These are phyloP conservation scores for Trametes sp. DNA, from an alignment of 1,284 basidiomycete species.

Conservation along the genomic window DNA sequence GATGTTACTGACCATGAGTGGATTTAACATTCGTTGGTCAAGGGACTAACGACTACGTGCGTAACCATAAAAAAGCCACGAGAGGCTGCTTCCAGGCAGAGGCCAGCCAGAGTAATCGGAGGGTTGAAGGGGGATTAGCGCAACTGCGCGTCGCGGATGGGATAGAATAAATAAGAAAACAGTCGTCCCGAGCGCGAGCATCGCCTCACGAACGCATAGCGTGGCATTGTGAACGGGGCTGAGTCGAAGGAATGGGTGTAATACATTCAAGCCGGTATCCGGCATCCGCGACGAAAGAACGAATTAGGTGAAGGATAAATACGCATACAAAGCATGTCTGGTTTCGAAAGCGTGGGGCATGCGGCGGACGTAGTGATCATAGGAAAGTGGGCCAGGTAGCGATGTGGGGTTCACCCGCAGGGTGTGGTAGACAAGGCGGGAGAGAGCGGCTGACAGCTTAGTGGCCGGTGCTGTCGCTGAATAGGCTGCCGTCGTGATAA, in stretches of 20 bases:
- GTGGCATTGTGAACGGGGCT: neutral
- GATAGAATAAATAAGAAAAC: constrained; percentile 24
- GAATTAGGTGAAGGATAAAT: constrained; percentile 22
- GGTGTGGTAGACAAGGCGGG: neutral
- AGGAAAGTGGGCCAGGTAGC: neutral
- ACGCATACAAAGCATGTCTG: constrained; percentile 28
- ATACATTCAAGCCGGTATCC: constrained; percentile 14
- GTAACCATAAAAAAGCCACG: neutral
- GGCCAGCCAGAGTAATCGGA: neutral
- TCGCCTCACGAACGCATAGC: too few relatives aligned
- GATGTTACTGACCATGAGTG: too few relatives aligned
- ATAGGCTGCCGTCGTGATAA: constrained; percentile 26
- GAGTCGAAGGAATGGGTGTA: neutral
- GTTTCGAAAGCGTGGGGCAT: constrained; percentile 24
- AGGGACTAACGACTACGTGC: neutral
- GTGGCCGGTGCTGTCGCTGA: constrained; percentile 25
- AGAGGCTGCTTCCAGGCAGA: constrained; percentile 7
- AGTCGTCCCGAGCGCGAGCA: neutral
- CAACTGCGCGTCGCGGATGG: constrained; percentile 20
- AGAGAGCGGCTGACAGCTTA: neutral
- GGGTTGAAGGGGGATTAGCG: constrained; percentile 8
- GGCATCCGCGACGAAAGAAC: constrained; percentile 8
- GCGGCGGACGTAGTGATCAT: constrained; percentile 22
- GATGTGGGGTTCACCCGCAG: too few relatives aligned
- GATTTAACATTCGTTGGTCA: too few relatives aligned